Base-by-base conservation (phyloP, 1,139 yeast species). In the Pneumocystis canis region DNA sequence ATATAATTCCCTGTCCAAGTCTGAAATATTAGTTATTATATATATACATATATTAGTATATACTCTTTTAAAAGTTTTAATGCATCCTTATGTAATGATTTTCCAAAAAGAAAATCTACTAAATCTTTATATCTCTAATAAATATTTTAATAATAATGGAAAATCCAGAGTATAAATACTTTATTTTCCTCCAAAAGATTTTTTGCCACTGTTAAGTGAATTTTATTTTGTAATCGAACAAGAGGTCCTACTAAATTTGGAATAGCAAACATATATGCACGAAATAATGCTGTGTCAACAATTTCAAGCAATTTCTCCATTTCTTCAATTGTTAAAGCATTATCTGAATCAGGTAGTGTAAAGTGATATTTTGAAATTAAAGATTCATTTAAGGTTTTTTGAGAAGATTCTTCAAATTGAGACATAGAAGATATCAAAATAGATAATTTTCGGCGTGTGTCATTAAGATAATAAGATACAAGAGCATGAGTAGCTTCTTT, bases 161-260 rank as follows among this genome's bases (percentile, higher is more conserved):
- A 47, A n/a, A 14, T 1, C 2, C 3, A 47, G 14, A 47, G 11
- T 9, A 25, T 9, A 47, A 20, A 47, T 47, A 47, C 54, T 11
- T 4, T 76, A 7, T 79, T 76, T 40, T 77, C 74, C n/a, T 76
- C 75, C 41, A 90, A 78, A 63, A 82, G 78, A 5, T 75, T 73
- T 63, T 82, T 81, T 1, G 89, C 96, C 2, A 82, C 78, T 0
- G 75, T 75, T 1, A 85, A 79, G 69, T 85, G 85, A 75, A 97
- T 89, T 66, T 78, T 77, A 71, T 90, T 92, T 57, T 82, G 81
- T 1, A 89, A 78, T 62, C 97, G 77, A 6, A 92, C 78, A 40
- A 92, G 79, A 0, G 97, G 94, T 0, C 95, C 96, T 20, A 92
- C 79, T 70, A 92, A 77, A 68, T 85, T 80, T 0, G 89, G 88